Percentiles rank a stretch among this genome's conserved stretches.
Conservation (phyloP, 805 yeast species). For the Pichia gijzeniarum region DNA sequence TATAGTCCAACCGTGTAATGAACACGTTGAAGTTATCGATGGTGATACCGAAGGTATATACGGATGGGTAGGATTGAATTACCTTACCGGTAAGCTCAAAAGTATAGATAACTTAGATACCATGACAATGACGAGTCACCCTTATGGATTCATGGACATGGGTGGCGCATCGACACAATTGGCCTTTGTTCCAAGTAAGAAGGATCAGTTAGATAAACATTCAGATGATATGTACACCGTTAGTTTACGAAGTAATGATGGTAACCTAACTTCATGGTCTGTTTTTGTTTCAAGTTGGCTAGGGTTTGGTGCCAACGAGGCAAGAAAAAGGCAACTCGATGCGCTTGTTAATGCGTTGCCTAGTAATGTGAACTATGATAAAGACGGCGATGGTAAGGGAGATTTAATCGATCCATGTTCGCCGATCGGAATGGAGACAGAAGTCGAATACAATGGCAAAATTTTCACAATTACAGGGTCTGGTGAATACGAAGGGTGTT, state of each 20-base stretch:
- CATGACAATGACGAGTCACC: slow-evolving; percentile 24
- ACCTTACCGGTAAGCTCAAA: slow-evolving; percentile 62
- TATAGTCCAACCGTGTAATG: slow-evolving; percentile 48
- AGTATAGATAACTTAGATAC: slow-evolving; percentile 31
- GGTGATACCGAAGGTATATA: slow-evolving; percentile 93
- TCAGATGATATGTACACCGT: slow-evolving; percentile 67
- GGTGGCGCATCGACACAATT: slow-evolving; percentile 98
- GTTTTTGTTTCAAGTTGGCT: slow-evolving; percentile 95
- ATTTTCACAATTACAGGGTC: slow-evolving; percentile 57
- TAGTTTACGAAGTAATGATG: slow-evolving; percentile 60
- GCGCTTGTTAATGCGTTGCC: slow-evolving; percentile 44
- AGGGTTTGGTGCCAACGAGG: slow-evolving; percentile 96
- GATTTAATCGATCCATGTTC: slow-evolving; percentile 71
- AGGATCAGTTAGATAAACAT: slow-evolving; percentile 56
- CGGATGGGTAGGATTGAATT: slow-evolving; percentile 93
- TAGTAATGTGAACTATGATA: slow-evolving; percentile 38
- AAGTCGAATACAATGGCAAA: slow-evolving; percentile 41
- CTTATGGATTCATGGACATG: slow-evolving; percentile 97
- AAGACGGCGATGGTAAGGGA: slow-evolving; percentile 40
- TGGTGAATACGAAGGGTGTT: slow-evolving; percentile 74
- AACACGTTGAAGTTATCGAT: slow-evolving; percentile 79
- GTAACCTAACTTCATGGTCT: slow-evolving; percentile 67
- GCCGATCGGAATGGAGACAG: slow-evolving; percentile 52
- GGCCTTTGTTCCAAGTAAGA: slow-evolving; percentile 77
- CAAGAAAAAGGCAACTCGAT: slow-evolving; percentile 66